These are phyloP conservation scores for Decorospora gaudefroyi DNA, from an alignment of 2,329 filamentous ascomycete species.

Conservation along the genomic window DNA sequence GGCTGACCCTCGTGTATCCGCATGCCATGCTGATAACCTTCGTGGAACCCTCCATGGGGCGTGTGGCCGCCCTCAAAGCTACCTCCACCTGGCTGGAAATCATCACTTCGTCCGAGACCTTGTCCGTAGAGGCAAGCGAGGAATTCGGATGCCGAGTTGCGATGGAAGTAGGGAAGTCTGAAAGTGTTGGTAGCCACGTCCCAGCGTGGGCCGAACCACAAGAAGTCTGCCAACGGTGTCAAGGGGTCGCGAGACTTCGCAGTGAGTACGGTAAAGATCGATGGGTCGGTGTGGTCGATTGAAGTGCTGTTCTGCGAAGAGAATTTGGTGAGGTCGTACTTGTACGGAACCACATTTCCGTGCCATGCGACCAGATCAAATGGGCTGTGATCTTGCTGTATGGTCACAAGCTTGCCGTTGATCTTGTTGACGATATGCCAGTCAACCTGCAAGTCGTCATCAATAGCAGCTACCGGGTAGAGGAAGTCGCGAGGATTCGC, in stretches of 20 bases:
- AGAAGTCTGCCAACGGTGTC: conserved; percentile 46
- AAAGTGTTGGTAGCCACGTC: conserved; percentile 48
- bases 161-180: conserved; percentile 48
- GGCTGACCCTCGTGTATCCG: conserved; percentile 51
- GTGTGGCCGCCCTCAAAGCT: conserved; percentile 47
- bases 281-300: conserved; percentile 49
- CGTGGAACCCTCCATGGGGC: conserved; percentile 49
- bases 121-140: conserved; percentile 47
- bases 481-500: conserved; percentile 49
- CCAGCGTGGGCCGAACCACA: conserved; percentile 49
- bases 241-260: conserved; percentile 46
- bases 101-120: conserved; percentile 49
- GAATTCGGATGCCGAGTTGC: conserved; percentile 48
- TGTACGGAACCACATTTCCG: conserved; percentile 55
- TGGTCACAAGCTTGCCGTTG: conserved; percentile 40
- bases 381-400: conserved; percentile 47
- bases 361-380: conserved; percentile 54
- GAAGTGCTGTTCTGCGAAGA: conserved; percentile 47
- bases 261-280: conserved; percentile 47
- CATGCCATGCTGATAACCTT: conserved; percentile 54
- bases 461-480: conserved; percentile 47
- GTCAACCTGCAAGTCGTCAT: conserved; percentile 43
- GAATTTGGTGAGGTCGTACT: conserved; percentile 60
- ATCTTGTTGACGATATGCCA: conserved; percentile 46
- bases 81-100: conserved; percentile 50